Evolutionary conservation across 192 early-diverging fungal species (phyloP).

Genomic region (Neocallimastix lanati): DNA sequence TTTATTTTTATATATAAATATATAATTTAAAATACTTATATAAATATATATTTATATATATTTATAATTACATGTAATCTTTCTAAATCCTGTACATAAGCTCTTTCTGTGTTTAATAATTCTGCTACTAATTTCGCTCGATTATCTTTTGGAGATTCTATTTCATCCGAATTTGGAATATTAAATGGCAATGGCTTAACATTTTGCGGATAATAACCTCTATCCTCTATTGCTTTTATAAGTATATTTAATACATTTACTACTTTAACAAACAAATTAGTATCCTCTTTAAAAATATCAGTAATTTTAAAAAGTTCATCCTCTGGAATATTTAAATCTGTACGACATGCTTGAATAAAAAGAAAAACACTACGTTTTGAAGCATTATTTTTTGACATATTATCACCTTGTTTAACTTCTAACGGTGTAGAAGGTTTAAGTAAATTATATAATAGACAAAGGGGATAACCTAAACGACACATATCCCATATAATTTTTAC

Average conservation of each 20-base stretch:
- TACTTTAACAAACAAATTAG: conserved; percentile 91
- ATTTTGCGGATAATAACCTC: not conserved
- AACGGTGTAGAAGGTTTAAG: not conserved
- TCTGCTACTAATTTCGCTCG: conserved; percentile 73
- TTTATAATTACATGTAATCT: conserved; percentile 53
- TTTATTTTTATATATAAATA: too few species aligned
- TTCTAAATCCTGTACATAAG: conserved; percentile 78
- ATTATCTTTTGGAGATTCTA: conserved; percentile 53
- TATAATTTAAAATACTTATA: too few species aligned
- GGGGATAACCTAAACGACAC: not conserved
- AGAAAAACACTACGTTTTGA: not conserved
- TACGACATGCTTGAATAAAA: not conserved
- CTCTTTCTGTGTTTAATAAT: conserved; percentile 80
- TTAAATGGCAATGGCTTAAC: not conserved
- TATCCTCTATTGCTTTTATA: not conserved
- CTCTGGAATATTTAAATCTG: not conserved
- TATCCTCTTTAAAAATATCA: conserved; percentile 83
- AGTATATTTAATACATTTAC: not conserved
- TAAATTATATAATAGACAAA: not conserved
- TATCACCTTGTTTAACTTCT: not conserved
- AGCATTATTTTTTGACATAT: not conserved
- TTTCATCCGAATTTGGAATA: not conserved
- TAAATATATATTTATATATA: too few species aligned
- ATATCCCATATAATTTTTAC: not conserved
- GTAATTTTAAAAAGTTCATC: conserved; percentile 56